Evolutionary conservation across 2,329 filamentous ascomycete species (phyloP), one percentile per base, ranked within the genome.

Genomic region (Fusarium nelsonii): DNA sequence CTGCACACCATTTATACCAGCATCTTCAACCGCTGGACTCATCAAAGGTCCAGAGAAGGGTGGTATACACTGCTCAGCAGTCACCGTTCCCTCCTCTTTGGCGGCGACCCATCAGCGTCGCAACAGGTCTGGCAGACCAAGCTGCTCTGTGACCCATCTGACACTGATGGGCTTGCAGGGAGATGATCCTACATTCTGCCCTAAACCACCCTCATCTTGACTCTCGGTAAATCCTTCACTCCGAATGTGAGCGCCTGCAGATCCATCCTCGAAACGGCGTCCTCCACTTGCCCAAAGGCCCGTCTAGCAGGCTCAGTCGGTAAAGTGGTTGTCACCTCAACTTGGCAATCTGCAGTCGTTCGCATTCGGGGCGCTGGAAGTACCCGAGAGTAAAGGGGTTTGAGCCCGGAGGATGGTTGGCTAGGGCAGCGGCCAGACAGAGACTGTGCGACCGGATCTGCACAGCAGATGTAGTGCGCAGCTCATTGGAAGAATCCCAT

Each of bases 1-100:
- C 58, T 23, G 55, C 74, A 77, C 75, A 56, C 70, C 58, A 74
- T 69, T 65, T 67, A 69, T 75, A 75, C 76, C 78, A 80, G 78
- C 78, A 78, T 78, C 77, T 65, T 76, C 75, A 72, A 51, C 69
- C 68, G 63, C 64, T 60, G 50, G 45, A 63, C 65, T 68, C 49
- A 61, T 56, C 63, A 16, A 43, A 60, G 34, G 65, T 59, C 65
- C 58, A 48, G 64, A 73, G 71, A 64, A 55, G 68, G 55, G 58
- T 61, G 40, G 45, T 49, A 37, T 41, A 53, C 60, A 50, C 65
- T 65, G 64, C 65, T 63, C 72, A 60, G 76, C 74, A 73, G 66
- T 55, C 37, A 48, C 66, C 59, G 40, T 39, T 37, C 58, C 45
- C 58, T 61, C 62, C 65, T 65, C 67, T 48, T 57, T 68, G 56